Base-by-base conservation (phyloP, 345 rosid species). In the Euphorbia lathyris region DNA sequence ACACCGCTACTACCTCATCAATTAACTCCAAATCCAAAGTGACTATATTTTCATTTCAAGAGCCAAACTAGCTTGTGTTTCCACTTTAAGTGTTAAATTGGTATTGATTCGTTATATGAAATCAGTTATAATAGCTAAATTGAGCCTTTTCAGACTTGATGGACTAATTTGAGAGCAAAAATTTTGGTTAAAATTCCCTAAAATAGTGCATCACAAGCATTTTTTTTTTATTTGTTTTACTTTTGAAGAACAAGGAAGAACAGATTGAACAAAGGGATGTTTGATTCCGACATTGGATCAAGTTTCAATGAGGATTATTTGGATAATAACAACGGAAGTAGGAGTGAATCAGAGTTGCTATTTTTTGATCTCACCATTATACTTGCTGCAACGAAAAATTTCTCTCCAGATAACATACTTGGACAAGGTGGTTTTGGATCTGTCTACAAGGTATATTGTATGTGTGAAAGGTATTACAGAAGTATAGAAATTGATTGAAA, bases 351-450 rank as follows among this genome's bases (percentile, higher is more conserved):
- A 10, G 43, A 72, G 20, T 36, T 73, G 57, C 26, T 71, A 14
- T n/a, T 66, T 14, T 71, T 71, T 34, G 58, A 76, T 51, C 17
- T 71, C 5, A n/a, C 22, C 16, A 65, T 63, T 30, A 59, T 79
- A 53, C 32, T 23, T 11, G 70, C 59, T 13, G 86, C 83, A 0
- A 80, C 83, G 0, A 12, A 77, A 47, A 80, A 75, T 22, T 83
- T 83, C 72, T 62, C 78, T 19, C 27, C 30, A 4, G 48, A 17
- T 7, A 77, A 64, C 45, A 74, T 61, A 69, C 59, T 79, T 0
- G 85, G 85, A 20, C 71, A 69, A 45, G 85, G 85, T 16, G 85
- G 85, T 19, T 82, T 76, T 66, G 85, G 85, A 12, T 20, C 78
- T 7, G 83, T 82, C 1, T 74, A 77, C 63, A 80, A 71, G 86